Evolutionary conservation across 257 asterid genomes (phyloP).

Genomic region (Ocimum tenuiflorum): DNA sequence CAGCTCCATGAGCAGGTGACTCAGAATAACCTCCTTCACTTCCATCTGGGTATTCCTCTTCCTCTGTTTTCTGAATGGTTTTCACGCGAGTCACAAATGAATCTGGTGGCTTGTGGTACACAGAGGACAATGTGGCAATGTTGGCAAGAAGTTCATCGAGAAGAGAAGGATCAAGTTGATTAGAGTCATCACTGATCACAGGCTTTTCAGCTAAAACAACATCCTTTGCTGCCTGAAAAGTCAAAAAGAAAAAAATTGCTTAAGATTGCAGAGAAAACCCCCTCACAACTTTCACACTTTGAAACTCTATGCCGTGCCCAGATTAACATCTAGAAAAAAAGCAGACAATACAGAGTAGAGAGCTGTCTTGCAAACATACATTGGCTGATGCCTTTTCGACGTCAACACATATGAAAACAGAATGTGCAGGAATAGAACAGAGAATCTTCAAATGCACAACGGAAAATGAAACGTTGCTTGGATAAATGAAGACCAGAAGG

Average conservation of each 20-base stretch:
- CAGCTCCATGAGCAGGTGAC: constrained; percentile 55
- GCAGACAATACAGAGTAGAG: constrained; percentile 3
- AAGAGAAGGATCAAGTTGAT: constrained; percentile 85
- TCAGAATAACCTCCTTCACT: constrained; percentile 70
- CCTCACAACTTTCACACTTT: background rate
- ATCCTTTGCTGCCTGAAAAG: constrained; percentile 95
- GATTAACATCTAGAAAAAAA: background rate
- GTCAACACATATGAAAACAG: constrained; percentile 9
- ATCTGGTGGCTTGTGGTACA: constrained; percentile 96
- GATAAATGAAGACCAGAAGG: background rate
- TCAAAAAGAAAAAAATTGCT: constrained; percentile 6
- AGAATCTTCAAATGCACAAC: constrained; percentile 8
- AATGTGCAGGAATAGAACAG: background rate
- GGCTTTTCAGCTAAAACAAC: constrained; percentile 98
- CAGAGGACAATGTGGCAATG: constrained; percentile 93
- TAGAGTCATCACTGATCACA: constrained; percentile 91
- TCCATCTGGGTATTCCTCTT: constrained; percentile 85
- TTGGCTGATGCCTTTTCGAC: constrained; percentile 10
- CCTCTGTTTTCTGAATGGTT: constrained; percentile 78
- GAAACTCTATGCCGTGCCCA: constrained; percentile 1
- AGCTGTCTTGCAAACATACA: background rate
- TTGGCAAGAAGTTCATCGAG: constrained; percentile 95
- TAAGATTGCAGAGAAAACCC: background rate
- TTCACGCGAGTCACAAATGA: constrained; percentile 91
- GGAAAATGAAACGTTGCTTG: constrained; percentile 3